Evolutionary conservation across 768 basidiomycete genomes (phyloP), one percentile per base, ranked within the genome.

Genomic region (Atractiella rhizophila): DNA sequence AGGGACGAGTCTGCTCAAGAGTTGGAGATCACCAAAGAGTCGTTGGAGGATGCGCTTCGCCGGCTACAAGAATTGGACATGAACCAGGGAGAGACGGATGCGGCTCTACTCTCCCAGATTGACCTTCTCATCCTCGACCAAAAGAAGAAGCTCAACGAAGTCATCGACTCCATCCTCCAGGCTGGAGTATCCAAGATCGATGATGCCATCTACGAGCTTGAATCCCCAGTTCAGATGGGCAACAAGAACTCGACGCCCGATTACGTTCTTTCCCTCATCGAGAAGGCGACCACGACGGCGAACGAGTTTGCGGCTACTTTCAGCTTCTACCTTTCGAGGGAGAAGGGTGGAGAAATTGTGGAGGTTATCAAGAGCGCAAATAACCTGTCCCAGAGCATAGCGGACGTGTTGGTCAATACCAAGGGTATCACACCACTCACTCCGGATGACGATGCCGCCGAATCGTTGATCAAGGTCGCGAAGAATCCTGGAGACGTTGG

Each of bases 291-390:
- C 56, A 86, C 79, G 57, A 88, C 78, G 52, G 82, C 86, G 13
- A 94, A 74, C 35, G 88, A 98, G 54, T 96, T 98, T 54, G 91
- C 88, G 9, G 79, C 77, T 15, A 67, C 83, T 43, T 96, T 82
- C 64, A 82, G 83, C 56, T 70, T 91, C 9, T 81, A 80, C 60
- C 68, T 96, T 18, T 48, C 48, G 20, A 75, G 75, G 19, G 82
- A 88, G 48, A 64, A 64, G 32, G 88, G 88, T 25, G 91, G 86
- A 8, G 81, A 91, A 39, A 73, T 94, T 55, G 91, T 98, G 47
- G 82, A 91, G 37, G 91, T 96, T 42, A 96, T 98, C 66, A 91
- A 91, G 61, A 73, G 76, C 36, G 82, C 88, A 45, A 94, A 94
- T 61, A 85, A 88, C 54, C 73, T 94, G 42, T 86, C 88, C 0